phyloP scores from a whole-genome alignment of 192 early-diverging fungal genomes.

The Mortierella hygrophila region DNA sequence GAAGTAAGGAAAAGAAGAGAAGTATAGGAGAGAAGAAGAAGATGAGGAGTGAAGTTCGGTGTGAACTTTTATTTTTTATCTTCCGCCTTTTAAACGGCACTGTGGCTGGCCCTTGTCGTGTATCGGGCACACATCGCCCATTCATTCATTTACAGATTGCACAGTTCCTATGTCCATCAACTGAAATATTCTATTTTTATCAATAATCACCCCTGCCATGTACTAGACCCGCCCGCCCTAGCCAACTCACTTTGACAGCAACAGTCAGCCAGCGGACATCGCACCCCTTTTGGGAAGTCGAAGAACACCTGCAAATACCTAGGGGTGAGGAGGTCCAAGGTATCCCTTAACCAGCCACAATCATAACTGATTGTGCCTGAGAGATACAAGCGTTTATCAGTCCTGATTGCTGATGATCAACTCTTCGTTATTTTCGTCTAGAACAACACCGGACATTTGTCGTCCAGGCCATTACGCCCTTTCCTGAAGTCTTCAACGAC shows the following conservation, averaged over 20 bases:
- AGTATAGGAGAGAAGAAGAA: background rate
- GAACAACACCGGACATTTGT: background rate
- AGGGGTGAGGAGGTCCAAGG: too few relatives aligned
- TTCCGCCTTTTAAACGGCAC: background rate
- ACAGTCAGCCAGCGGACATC: background rate
- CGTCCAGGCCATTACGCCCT: background rate
- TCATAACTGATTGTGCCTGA: background rate
- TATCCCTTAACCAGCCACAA: background rate
- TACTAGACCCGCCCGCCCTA: background rate
- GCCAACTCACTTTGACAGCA: background rate
- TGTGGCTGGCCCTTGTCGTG: background rate
- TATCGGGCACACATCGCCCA: constrained; percentile 8
- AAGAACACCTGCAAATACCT: background rate
- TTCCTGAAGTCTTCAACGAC: background rate
- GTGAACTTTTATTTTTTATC: constrained; percentile 1
- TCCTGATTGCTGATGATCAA: background rate
- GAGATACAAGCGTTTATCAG: background rate
- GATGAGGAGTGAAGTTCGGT: background rate
- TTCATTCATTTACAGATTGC: background rate
- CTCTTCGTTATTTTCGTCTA: background rate
- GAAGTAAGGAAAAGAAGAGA: background rate
- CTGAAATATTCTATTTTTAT: background rate
- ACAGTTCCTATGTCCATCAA: background rate
- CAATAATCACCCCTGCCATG: background rate
- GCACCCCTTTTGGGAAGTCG: background rate